Percentiles rank a stretch among this genome's conserved stretches.
phyloP scores from a whole-genome alignment of 2,329 filamentous ascomycete genomes.

The Clarireedia hainanense region DNA sequence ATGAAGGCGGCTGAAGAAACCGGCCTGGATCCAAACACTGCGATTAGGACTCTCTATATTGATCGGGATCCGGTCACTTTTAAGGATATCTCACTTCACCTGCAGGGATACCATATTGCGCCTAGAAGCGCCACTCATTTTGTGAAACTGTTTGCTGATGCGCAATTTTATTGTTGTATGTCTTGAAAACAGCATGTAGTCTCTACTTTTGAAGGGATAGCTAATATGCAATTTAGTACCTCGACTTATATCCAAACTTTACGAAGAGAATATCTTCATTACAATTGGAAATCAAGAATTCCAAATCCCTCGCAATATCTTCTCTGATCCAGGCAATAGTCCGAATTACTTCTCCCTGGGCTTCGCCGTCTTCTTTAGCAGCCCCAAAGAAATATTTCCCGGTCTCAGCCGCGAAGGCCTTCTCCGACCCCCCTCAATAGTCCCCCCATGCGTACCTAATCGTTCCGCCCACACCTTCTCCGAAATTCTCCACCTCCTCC shows the following conservation, averaged over 20 bases:
- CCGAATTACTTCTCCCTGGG: slow-evolving; percentile 94
- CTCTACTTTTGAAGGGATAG: not conserved
- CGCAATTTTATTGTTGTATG: slow-evolving; percentile 84
- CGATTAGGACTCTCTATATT: slow-evolving; percentile 79
- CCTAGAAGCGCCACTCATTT: slow-evolving; percentile 80
- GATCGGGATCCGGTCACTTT: slow-evolving; percentile 89
- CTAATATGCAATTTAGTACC: slow-evolving; percentile 52
- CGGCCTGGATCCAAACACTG: slow-evolving; percentile 25
- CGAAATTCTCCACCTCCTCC: slow-evolving; percentile 72
- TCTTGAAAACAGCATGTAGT: slow-evolving; percentile 5
- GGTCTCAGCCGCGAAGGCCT: slow-evolving; percentile 72
- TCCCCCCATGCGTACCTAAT: slow-evolving; percentile 73
- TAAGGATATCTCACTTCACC: slow-evolving; percentile 77
- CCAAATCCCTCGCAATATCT: slow-evolving; percentile 81
- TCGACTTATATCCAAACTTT: slow-evolving; percentile 81
- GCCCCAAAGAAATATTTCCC: slow-evolving; percentile 73
- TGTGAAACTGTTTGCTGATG: slow-evolving; percentile 87
- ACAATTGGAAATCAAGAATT: slow-evolving; percentile 83
- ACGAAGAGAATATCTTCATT: slow-evolving; percentile 86
- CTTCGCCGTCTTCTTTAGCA: slow-evolving; percentile 80
- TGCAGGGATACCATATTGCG: slow-evolving; percentile 84
- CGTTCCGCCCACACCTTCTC: slow-evolving; percentile 77
- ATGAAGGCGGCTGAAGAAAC: slow-evolving; percentile 55
- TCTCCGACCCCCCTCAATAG: slow-evolving; percentile 78
- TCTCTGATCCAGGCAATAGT: slow-evolving; percentile 77